These are phyloP conservation scores for Zelopaecilomyces penicillatus DNA, from an alignment of 2,329 filamentous ascomycete species.

Conservation along the genomic window DNA sequence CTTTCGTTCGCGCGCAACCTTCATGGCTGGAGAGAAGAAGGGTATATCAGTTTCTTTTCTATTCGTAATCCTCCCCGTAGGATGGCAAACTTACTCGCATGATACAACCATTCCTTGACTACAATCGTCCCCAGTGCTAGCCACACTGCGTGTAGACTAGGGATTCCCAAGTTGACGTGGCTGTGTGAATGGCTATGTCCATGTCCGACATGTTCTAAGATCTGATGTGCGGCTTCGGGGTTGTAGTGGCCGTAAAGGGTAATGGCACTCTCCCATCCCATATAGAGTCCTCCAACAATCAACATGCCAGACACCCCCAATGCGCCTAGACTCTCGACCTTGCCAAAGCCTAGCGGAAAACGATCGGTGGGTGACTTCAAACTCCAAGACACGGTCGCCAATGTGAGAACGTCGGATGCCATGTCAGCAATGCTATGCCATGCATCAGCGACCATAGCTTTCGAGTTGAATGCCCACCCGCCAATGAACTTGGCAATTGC, in stretches of 20 bases:
- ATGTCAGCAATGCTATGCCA: constrained; percentile 94
- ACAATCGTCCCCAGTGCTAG: constrained; percentile 81
- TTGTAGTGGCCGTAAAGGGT: constrained; percentile 66
- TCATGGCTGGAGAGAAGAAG: constrained; percentile 60
- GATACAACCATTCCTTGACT: constrained; percentile 95
- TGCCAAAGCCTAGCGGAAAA: constrained; percentile 90
- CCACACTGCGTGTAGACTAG: constrained; percentile 92
- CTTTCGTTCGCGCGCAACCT: constrained; percentile 86
- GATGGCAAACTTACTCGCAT: constrained; percentile 68
- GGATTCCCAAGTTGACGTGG: constrained; percentile 39
- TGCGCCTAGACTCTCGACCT: constrained; percentile 92
- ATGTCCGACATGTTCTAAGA: constrained; percentile 52
- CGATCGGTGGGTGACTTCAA: constrained; percentile 72
- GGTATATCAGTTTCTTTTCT: neutral
- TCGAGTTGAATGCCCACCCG: constrained; percentile 90
- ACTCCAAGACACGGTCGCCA: constrained; percentile 91
- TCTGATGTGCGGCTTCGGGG: constrained; percentile 58
- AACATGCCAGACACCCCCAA: constrained; percentile 89
- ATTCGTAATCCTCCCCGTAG: neutral
- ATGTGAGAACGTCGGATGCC: constrained; percentile 86
- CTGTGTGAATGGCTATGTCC: constrained; percentile 58
- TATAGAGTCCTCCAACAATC: constrained; percentile 80
- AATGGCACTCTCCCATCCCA: constrained; percentile 68
- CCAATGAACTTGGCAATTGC: constrained; percentile 86
- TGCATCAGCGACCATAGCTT: constrained; percentile 85